phyloP scores from a whole-genome alignment of 805 yeast genomes.

The Brettanomyces bruxellensis region DNA sequence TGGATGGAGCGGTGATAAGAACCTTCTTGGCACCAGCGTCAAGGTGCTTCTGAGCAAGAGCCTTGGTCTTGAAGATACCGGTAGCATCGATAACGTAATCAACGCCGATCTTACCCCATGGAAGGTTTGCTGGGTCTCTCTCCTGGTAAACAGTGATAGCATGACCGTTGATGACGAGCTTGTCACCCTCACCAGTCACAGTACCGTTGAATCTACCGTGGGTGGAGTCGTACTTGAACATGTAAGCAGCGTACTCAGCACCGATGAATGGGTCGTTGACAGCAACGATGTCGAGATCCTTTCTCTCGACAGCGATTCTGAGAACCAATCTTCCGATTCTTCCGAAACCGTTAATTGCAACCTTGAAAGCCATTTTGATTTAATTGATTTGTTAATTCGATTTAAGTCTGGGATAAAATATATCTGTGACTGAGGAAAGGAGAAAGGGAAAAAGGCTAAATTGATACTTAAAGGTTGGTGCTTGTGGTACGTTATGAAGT shows the following conservation, averaged over 20 bases:
- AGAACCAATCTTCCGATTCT: slow-evolving; percentile 87
- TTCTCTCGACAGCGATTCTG: slow-evolving; percentile 69
- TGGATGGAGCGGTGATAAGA: slow-evolving; percentile 87
- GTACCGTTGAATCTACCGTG: slow-evolving; percentile 80
- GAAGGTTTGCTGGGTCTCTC: slow-evolving; percentile 77
- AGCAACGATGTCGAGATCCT: slow-evolving; percentile 75
- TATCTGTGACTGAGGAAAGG: neutral
- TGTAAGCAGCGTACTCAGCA: slow-evolving; percentile 86
- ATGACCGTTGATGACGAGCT: slow-evolving; percentile 61
- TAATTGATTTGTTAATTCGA: neutral
- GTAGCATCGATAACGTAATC: slow-evolving; percentile 89
- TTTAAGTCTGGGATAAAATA: neutral
- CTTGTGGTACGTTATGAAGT: too few relatives aligned
- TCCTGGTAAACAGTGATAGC: slow-evolving; percentile 64
- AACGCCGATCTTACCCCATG: slow-evolving; percentile 81
- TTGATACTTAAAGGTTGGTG: too few relatives aligned
- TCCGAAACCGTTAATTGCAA: slow-evolving; percentile 94
- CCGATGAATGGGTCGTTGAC: slow-evolving; percentile 88
- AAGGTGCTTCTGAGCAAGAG: slow-evolving; percentile 76
- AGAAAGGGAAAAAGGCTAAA: neutral
- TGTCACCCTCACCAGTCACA: slow-evolving; percentile 48
- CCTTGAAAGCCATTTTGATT: slow-evolving; percentile 28
- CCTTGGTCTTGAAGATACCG: slow-evolving; percentile 83
- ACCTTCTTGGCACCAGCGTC: slow-evolving; percentile 94
- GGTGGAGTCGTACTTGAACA: slow-evolving; percentile 93